Evolutionary conservation across 305 asterid genomes (phyloP).

Genomic region (Solanum hybrid): DNA sequence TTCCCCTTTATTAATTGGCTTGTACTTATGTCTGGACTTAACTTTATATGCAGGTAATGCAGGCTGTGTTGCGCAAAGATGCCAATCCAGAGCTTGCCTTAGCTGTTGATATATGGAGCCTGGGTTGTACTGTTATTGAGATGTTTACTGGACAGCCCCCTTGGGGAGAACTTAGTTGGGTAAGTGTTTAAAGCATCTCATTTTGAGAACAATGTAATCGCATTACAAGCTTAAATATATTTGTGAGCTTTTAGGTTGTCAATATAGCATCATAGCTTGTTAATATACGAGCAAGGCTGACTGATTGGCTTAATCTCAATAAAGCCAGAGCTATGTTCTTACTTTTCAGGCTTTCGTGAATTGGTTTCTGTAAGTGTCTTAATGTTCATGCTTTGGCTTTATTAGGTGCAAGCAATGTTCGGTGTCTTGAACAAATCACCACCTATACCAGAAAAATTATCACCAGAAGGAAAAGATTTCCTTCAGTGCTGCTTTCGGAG

Average conservation of each 20-base stretch:
- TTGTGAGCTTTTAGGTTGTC: neutral
- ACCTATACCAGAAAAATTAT: constrained; percentile 59
- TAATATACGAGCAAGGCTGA: neutral
- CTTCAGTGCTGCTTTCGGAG: constrained; percentile 68
- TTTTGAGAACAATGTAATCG: constrained; percentile 6
- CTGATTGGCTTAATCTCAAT: neutral
- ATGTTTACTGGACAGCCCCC: constrained; percentile 92
- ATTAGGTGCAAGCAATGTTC: constrained; percentile 85
- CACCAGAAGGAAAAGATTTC: constrained; percentile 70
- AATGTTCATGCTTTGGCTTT: neutral
- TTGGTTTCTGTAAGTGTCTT: neutral
- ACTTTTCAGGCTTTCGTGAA: neutral
- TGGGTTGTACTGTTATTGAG: constrained; percentile 88
- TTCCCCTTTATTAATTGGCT: constrained; percentile 1
- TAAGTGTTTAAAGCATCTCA: constrained; percentile 13
- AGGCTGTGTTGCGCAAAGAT: constrained; percentile 68
- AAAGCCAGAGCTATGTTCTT: neutral
- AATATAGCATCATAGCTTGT: neutral
- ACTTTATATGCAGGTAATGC: constrained; percentile 47
- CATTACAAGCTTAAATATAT: neutral
- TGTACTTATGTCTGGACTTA: neutral
- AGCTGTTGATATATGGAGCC: constrained; percentile 85
- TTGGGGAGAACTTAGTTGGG: constrained; percentile 65
- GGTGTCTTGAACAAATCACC: constrained; percentile 60
- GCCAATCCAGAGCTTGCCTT: constrained; percentile 56